Base-by-base conservation (phyloP, 2,329 filamentous ascomycete genomes). In the Colletotrichum sp. region DNA sequence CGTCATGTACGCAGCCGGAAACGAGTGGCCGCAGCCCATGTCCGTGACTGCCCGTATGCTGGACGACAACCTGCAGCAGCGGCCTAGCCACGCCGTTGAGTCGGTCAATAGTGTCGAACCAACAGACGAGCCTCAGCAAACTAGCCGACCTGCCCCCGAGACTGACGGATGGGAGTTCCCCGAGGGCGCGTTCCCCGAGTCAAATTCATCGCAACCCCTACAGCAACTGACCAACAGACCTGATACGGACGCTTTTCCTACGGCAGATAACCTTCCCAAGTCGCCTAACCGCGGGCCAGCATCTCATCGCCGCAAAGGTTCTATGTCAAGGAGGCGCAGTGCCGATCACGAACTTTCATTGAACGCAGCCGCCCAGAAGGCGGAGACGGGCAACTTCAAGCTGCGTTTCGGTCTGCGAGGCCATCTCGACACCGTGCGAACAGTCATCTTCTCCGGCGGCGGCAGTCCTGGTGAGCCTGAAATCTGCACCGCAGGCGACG, bases 391-490 rank as follows among this genome's bases (percentile, higher is more conserved):
- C 18, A 95, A 91, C 79, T 99, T 99, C 87, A 98, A 98, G 85
- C 93, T 99, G 75, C 92, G 96, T 67, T 99, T 98, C 82, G 96
- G 96, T 6, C 89, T 99, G 6, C 91, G 96, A 68, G 97, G 97
- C 3, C 97, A 99, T 84, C 90, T 99, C 3, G 96, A 99, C 83
- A 96, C 98, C 4, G 95, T 99, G 7, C 93, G 97, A 55, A 95
- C 95, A 1, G 95, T 99, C 75, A 98, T 98, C 78, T 99, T 99
- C 85, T 99, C 96, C 1, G 97, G 97, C 28, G 97, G 97, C 57
- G 97, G 97, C 77, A 98, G 96, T 81, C 96, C 96, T 5, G 95
- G 95, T 5, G 97, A 99, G 83, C 97, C 97, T 3, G 97, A 99
- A 84, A 96, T 99, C 70, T 99, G 96, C 85, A 99, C 96, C 5